phyloP scores from a whole-genome alignment of 1,284 basidiomycete species.

The Fomitiporia mediterranea region DNA sequence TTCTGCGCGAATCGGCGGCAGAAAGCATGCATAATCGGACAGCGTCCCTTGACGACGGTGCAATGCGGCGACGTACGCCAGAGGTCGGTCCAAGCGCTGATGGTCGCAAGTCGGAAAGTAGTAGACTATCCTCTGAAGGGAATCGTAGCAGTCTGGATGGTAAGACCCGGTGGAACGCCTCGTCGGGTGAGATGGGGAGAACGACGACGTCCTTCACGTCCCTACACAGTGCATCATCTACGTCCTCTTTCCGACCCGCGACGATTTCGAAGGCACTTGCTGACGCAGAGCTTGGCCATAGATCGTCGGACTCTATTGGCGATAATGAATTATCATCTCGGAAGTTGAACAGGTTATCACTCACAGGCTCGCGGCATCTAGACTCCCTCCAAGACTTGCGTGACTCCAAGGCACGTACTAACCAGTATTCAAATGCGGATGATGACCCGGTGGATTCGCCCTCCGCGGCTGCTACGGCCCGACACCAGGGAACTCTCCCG shows the following conservation, averaged over 20 bases:
- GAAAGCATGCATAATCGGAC: constrained; percentile 30
- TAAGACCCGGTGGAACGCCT: constrained; percentile 53
- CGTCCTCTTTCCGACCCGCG: constrained; percentile 10
- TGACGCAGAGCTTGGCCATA: constrained; percentile 1
- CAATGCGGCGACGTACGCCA: constrained; percentile 25
- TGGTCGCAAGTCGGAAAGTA: constrained; percentile 27
- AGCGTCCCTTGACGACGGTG: constrained; percentile 41
- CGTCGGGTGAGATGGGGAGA: constrained; percentile 15
- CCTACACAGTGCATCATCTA: constrained; percentile 12
- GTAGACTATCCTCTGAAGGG: constrained; percentile 32
- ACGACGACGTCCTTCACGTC: constrained; percentile 17
- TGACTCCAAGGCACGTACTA: not conserved
- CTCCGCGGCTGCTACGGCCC: constrained; percentile 5
- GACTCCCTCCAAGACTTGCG: constrained; percentile 13
- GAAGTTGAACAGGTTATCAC: constrained; percentile 8
- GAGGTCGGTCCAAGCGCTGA: constrained; percentile 25
- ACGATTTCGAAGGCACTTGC: not conserved
- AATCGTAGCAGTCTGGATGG: constrained; percentile 52
- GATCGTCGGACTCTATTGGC: not conserved
- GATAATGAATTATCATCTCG: not conserved
- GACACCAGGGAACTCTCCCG: constrained; percentile 1
- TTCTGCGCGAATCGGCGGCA: constrained; percentile 52
- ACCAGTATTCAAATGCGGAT: not conserved
- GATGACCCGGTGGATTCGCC: constrained; percentile 14
- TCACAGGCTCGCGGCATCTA: constrained; percentile 3